Evolutionary conservation across 2,329 filamentous ascomycete species (phyloP).

Genomic region (Colletotrichum musae): DNA sequence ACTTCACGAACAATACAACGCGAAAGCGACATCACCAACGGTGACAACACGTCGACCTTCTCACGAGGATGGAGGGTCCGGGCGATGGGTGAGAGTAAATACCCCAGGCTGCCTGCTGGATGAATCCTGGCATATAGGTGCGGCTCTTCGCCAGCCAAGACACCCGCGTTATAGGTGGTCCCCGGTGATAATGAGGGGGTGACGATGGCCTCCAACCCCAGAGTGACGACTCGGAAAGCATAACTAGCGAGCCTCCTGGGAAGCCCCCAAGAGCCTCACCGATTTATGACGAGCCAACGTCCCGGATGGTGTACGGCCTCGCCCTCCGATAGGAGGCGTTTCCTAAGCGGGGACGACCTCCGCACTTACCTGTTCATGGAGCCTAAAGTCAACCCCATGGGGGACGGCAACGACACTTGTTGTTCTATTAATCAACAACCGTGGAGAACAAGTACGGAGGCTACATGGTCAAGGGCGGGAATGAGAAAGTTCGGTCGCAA

Average conservation of each 20-base stretch:
- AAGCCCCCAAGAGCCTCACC: neutral
- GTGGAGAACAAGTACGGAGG: too few relatives aligned
- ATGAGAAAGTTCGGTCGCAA: slow-evolving; percentile 22
- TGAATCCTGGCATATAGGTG: neutral
- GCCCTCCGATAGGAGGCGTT: slow-evolving; percentile 1
- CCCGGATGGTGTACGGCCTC: neutral
- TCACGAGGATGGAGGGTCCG: neutral
- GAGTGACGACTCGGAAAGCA: slow-evolving; percentile 24
- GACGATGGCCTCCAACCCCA: slow-evolving; percentile 1
- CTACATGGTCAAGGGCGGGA: slow-evolving; percentile 5
- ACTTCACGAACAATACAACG: slow-evolving; percentile 20
- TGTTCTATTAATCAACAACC: neutral
- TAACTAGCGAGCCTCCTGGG: slow-evolving; percentile 14
- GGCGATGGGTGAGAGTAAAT: neutral
- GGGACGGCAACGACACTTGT: slow-evolving; percentile 21
- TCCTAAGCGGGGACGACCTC: slow-evolving; percentile 2
- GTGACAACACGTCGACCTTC: neutral
- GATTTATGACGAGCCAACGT: neutral
- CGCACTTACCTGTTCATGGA: slow-evolving; percentile 26
- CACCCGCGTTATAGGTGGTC: neutral
- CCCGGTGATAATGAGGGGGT: neutral
- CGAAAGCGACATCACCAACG: slow-evolving; percentile 15
- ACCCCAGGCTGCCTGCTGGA: neutral
- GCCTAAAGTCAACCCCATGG: slow-evolving; percentile 15
- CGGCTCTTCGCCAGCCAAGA: neutral